phyloP scores from a whole-genome alignment of 2,329 filamentous ascomycete species.

The Chaetomiaceae sp. region DNA sequence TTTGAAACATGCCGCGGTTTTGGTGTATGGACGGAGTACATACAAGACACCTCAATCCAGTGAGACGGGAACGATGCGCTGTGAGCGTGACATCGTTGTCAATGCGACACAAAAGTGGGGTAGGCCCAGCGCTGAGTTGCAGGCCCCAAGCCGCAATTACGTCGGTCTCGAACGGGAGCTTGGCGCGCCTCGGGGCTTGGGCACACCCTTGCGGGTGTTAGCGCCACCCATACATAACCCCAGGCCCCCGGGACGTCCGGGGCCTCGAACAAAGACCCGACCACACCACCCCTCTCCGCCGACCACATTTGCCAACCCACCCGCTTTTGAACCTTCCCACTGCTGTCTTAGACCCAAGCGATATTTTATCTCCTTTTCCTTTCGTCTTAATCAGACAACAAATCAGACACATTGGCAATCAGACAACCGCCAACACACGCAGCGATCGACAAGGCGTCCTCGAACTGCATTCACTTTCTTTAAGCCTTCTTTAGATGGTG shows the following conservation, averaged over 20 bases:
- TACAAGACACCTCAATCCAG: too few species aligned
- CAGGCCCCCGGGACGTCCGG: neutral
- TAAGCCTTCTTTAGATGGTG: neutral
- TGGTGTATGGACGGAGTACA: too few species aligned
- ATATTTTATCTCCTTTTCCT: neutral
- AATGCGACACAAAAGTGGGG: too few species aligned
- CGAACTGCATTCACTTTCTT: too few species aligned
- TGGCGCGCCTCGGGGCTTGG: neutral
- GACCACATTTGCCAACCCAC: neutral
- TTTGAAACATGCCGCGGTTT: too few species aligned
- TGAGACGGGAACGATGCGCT: too few species aligned
- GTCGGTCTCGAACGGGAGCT: conserved; percentile 3
- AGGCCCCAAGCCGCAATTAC: conserved; percentile 15
- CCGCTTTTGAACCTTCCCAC: conserved; percentile 1
- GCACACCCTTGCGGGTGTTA: too few species aligned
- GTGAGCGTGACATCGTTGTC: too few species aligned
- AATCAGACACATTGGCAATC: neutral
- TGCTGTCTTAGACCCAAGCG: neutral
- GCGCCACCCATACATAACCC: neutral
- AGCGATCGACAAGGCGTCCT: conserved; percentile 1
- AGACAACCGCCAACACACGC: neutral
- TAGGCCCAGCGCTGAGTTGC: neutral
- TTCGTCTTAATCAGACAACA: neutral
- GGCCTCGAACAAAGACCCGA: neutral
- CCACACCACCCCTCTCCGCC: neutral